A percentile compares a stretch with the other conserved stretches of the same genome.
Conservation (phyloP, 129 eudicot genomes). For the Escallonia rubra region DNA sequence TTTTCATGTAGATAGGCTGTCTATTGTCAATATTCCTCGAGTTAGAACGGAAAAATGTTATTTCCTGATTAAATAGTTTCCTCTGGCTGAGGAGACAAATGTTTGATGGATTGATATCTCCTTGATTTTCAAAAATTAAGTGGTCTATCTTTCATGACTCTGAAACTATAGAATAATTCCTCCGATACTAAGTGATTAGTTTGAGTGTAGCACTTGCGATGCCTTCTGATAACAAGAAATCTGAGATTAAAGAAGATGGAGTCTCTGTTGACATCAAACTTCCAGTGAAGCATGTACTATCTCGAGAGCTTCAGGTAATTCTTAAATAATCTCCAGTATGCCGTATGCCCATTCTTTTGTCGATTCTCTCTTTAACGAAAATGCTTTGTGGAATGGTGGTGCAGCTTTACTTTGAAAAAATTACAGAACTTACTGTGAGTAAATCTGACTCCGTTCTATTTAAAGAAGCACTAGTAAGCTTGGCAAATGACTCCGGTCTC, state of each 20-base stretch:
- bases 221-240: slow-evolving; percentile 61
- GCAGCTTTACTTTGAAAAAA: slow-evolving; percentile 92
- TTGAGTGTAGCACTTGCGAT: slow-evolving; percentile 40
- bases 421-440: slow-evolving; percentile 74
- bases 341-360: background rate
- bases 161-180: background rate
- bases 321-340: background rate
- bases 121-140: background rate
- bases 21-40: background rate
- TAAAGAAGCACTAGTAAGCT: slow-evolving; percentile 72
- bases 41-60: background rate
- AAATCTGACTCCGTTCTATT: slow-evolving; percentile 70
- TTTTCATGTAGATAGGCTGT: too few relatives aligned
- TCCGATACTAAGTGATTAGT: slow-evolving; percentile 2
- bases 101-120: background rate
- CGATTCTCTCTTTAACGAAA: background rate
- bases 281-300: slow-evolving; percentile 84
- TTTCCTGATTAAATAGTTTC: background rate
- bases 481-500: slow-evolving; percentile 87
- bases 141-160: background rate
- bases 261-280: slow-evolving; percentile 51
- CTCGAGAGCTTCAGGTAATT: slow-evolving; percentile 93
- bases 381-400: slow-evolving; percentile 12
- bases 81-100: background rate
- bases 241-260: slow-evolving; percentile 75